These are phyloP conservation scores for Corylus avellana DNA, from an alignment of 306 rosid genomes.

Conservation along the genomic window DNA sequence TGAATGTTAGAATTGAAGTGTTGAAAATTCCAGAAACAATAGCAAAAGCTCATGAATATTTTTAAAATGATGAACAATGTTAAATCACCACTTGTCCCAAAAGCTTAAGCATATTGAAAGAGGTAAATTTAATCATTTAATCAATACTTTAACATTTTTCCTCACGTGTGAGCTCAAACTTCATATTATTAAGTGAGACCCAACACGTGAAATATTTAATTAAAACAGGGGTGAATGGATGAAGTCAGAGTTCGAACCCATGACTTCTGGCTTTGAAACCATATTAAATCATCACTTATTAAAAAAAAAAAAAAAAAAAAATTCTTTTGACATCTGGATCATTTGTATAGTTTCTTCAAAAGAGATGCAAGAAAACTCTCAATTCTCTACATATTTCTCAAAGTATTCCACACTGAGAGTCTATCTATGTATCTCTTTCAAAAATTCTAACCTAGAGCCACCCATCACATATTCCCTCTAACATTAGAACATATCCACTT, in stretches of 20 bases:
- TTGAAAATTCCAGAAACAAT: not conserved
- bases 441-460: not conserved
- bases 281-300: too few species aligned
- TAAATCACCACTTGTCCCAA: too few species aligned
- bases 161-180: too few species aligned
- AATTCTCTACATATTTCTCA: not conserved
- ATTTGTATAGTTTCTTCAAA: not conserved
- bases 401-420: not conserved
- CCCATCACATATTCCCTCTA: not conserved
- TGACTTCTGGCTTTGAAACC: too few species aligned
- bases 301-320: too few species aligned
- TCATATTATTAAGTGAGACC: too few species aligned
- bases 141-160: too few species aligned
- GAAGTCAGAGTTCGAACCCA: too few species aligned
- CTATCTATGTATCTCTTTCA: not conserved
- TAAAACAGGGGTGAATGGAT: too few species aligned
- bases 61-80: not conserved
- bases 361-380: not conserved
- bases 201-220: too few species aligned
- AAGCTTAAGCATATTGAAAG: too few species aligned
- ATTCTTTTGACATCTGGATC: not conserved
- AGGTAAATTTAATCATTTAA: too few species aligned
- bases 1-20: not conserved
- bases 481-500: not conserved
- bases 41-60: not conserved